phyloP scores from a whole-genome alignment of 2,329 filamentous ascomycete species.

The Trichophaea hybrida region DNA sequence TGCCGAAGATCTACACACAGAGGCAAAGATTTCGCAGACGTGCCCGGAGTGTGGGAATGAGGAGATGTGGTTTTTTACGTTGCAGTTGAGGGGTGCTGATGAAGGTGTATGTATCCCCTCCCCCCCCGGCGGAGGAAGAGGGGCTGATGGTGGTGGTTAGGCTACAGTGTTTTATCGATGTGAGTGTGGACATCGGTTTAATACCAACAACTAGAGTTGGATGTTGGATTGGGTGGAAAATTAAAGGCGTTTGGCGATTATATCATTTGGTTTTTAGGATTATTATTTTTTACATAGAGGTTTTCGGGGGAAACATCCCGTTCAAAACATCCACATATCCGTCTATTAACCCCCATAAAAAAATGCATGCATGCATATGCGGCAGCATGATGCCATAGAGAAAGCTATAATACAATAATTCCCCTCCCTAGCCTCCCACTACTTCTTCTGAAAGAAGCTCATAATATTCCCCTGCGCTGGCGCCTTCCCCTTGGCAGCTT shows the following conservation, averaged over 20 bases:
- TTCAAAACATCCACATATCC: too few relatives aligned
- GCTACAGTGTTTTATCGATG: conserved; percentile 21
- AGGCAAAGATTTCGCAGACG: conserved; percentile 50
- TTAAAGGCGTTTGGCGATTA: background rate
- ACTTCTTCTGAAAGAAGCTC: conserved; percentile 83
- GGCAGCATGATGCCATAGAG: background rate
- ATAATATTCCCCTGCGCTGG: conserved; percentile 67
- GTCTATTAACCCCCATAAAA: too few relatives aligned
- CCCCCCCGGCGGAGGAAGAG: background rate
- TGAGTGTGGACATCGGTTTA: conserved; percentile 23
- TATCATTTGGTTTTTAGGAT: background rate
- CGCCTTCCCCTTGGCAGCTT: conserved; percentile 29
- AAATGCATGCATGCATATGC: too few relatives aligned
- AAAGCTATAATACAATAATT: background rate
- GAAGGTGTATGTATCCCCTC: conserved; percentile 66
- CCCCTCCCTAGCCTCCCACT: conserved; percentile 7
- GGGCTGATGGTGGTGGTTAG: background rate
- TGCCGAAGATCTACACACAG: conserved; percentile 60
- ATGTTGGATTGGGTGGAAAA: conserved; percentile 1
- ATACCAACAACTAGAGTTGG: conserved; percentile 3
- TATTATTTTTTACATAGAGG: background rate
- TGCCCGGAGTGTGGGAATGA: conserved; percentile 70
- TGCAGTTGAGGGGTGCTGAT: conserved; percentile 81
- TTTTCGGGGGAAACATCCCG: background rate
- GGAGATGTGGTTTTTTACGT: conserved; percentile 70